Evolutionary conservation across 352 stramenopile species (phyloP), one percentile per base, ranked within the genome.

Genomic region (Globisporangium polare): DNA sequence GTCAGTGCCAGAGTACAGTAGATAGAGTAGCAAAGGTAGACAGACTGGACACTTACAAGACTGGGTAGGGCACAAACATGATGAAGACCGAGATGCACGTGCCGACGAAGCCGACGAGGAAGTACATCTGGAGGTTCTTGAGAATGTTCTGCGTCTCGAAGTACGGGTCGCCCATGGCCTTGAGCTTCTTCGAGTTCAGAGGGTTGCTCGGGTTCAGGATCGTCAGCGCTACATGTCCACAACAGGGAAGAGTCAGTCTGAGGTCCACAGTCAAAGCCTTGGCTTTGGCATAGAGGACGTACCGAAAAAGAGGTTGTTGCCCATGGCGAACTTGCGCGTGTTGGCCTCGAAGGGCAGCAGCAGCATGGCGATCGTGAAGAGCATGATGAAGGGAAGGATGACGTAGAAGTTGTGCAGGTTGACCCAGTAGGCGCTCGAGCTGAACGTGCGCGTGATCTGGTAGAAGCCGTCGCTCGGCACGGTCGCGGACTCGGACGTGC

Each of bases 281-380:
- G n/a, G n/a, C n/a, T n/a, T 8, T 18, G 22, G 47, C 33, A 18
- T 17, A 20, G 12, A 12, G 15, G 2, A 73, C 79, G 26, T 76
- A 88, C 76, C 76, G 63, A 94, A 94, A 71, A 83, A 94, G 33
- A 94, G 75, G 50, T 92, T 94, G 77, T 91, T 92, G 60, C 74
- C 80, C 22, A 92, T 39, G 42, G 83, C 79, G 53, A 91, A 93
- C 67, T 91, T 94, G 67, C 92, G 92, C 17, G 81, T 90, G 67
- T 89, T 94, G 69, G 67, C 89, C 53, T 90, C 81, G 15, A 91
- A 64, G 18, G 84, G 84, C 27, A 89, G 52, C 42, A 90, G 37
- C 35, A 92, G 61, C 22, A 90, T 63, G 15, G 63, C 73, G 9
- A 90, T 67, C 0, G 79, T 93, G 69, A 90, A 93, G 13, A 85